Evolutionary conservation across 257 asterid genomes (phyloP), one percentile per base, ranked within the genome.

Genomic region (Lithospermum erythrorhizon): DNA sequence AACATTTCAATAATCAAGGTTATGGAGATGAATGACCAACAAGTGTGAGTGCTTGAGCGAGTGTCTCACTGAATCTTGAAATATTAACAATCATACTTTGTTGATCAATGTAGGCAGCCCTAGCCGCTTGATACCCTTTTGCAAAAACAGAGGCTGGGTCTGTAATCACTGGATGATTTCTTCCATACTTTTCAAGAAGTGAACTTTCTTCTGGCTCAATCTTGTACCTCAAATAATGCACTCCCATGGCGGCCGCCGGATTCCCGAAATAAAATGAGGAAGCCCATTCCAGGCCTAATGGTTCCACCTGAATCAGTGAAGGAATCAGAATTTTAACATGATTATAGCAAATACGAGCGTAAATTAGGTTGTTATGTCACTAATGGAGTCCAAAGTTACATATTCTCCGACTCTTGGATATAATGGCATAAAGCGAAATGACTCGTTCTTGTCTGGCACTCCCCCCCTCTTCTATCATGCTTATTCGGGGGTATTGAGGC

Each of bases 141-240:
- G 69, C 75, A 10, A 45, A 73, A 5, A 75, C 59, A 14, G 81
- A 64, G 4, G 13, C 61, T 0, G 83, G 82, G 54, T 84, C 72
- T 18, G 63, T 65, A 5, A 83, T 63, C 8, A 75, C 81, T 0
- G 71, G 21, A 47, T 81, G 66, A 53, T 68, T 17, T 24, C 22
- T 48, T 27, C 83, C 81, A 27, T 80, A 78, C 21, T 23, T 6
- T 24, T 69, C 81, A 6, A 49, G 6, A 0, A 81, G 77, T 1
- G 87, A 72, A 75, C 87, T 83, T 67, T 81, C 90, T 52, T 77
- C 80, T 27, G 81, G 65, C 47, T 74, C 76, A 18, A 84, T 79
- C 75, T 64, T 69, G 71, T 84, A 79, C 5, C 73, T 60, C 58
- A 84, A 21, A 62, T 84, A 77, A 25, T 65, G 69, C 71, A 81